Evolutionary conservation across 306 rosid genomes (phyloP), one percentile per base, ranked within the genome.

Genomic region (Quercus bicolor): DNA sequence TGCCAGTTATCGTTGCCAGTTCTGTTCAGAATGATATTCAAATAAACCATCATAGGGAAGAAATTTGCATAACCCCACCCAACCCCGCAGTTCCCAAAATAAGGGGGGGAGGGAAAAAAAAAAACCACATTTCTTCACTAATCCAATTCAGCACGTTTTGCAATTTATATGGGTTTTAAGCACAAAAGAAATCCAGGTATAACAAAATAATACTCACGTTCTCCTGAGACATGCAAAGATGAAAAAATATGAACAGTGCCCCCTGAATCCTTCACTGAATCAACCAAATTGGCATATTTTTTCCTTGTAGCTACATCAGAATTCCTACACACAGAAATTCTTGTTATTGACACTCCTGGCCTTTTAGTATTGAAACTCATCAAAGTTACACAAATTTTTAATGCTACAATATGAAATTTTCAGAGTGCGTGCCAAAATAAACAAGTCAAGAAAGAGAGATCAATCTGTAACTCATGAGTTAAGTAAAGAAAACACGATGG

Each of bases 161-260:
- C 5, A 3, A 20, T 21, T 57, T 57, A 57, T 57, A 9, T 57
- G 28, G 15, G 33, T 12, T 61, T 28, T 28, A 23, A 14, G 45
- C 61, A 3, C 51, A 21, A 34, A 73, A 33, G 57, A 43, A 68
- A 80, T 68, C 56, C 9, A 74, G 21, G 19, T 43, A 60, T 29
- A 51, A 19, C 56, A 20, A 45, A 70, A 31, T 60, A 65, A 75
- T 70, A 88, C 98, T 95, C 70, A 95, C 99, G 98, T 81, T 95
- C 99, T 74, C 99, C 99, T 20, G 99, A 93, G 77, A 93, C 96
- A 45, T 95, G 99, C 97, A 95, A 56, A 64, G 98, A 90, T 51
- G 99, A 95, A 88, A 95, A 95, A 34, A 93, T 85, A 81, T 93
- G 98, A 78, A 93, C 98, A 43, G 84, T 71, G 78, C 99, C 99